phyloP scores from a whole-genome alignment of 2,329 filamentous ascomycete genomes.

The Furcasterigmium sp. region DNA sequence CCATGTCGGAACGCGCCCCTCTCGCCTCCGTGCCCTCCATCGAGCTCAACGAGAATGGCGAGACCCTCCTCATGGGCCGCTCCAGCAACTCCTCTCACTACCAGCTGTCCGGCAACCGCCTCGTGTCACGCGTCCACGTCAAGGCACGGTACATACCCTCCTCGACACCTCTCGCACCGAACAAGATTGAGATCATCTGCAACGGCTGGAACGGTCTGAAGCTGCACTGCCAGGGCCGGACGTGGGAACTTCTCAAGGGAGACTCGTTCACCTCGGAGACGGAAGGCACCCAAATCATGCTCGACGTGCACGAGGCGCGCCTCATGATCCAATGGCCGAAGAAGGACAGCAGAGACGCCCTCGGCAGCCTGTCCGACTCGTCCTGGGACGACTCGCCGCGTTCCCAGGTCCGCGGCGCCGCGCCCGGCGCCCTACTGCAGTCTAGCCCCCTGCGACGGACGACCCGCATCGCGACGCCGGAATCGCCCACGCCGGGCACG shows the following conservation, averaged over 20 bases:
- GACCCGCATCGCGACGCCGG: slow-evolving; percentile 64
- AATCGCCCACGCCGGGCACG: slow-evolving; percentile 52
- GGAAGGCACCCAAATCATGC: slow-evolving; percentile 82
- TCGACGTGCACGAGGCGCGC: slow-evolving; percentile 89
- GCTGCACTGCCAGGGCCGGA: slow-evolving; percentile 83
- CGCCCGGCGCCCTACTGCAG: slow-evolving; percentile 39
- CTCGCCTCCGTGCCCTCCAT: slow-evolving; percentile 79
- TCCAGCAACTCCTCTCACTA: slow-evolving; percentile 95
- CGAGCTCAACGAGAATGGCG: slow-evolving; percentile 74
- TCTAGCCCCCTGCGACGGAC: slow-evolving; percentile 55
- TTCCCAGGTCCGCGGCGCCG: slow-evolving; percentile 22
- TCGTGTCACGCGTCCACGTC: slow-evolving; percentile 91
- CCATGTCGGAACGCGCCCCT: slow-evolving; percentile 73
- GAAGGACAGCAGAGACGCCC: slow-evolving; percentile 41
- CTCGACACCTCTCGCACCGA: slow-evolving; percentile 60
- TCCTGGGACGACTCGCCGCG: slow-evolving; percentile 64
- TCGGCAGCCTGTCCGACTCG: slow-evolving; percentile 57
- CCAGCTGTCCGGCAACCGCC: slow-evolving; percentile 84
- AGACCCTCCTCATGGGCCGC: slow-evolving; percentile 79
- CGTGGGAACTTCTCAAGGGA: slow-evolving; percentile 81
- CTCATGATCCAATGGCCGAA: slow-evolving; percentile 86
- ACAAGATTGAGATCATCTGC: slow-evolving; percentile 83
- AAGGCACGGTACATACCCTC: slow-evolving; percentile 78
- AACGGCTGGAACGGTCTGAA: slow-evolving; percentile 94
- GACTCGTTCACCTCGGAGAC: slow-evolving; percentile 89